phyloP scores from a whole-genome alignment of 495 filamentous ascomycete genomes.

The Thozetella sp. region DNA sequence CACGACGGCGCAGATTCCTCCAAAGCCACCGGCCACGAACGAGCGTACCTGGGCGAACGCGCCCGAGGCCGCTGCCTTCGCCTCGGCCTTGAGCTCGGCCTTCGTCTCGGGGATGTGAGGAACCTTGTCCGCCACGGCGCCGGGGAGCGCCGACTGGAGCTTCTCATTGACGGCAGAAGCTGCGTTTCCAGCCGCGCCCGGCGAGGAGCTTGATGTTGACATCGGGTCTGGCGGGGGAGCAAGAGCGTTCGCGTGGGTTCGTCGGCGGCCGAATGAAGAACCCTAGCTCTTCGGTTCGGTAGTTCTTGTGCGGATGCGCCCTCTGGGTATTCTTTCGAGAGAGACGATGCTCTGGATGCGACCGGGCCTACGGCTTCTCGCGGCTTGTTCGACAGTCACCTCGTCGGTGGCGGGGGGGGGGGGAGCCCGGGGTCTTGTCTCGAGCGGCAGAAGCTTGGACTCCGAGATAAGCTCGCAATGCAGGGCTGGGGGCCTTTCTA shows the following conservation, averaged over 20 bases:
- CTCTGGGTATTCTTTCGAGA: too few relatives aligned
- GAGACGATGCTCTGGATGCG: too few relatives aligned
- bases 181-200: conserved; percentile 5
- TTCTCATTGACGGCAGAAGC: conserved; percentile 31
- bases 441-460: too few relatives aligned
- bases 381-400: too few relatives aligned
- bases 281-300: too few relatives aligned
- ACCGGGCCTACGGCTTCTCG: too few relatives aligned
- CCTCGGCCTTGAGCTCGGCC: conserved; percentile 47
- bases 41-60: conserved; percentile 64
- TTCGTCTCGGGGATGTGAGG: conserved; percentile 55
- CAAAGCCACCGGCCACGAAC: conserved; percentile 86
- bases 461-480: too few relatives aligned
- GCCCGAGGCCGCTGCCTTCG: conserved; percentile 46
- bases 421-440: too few relatives aligned
- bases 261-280: too few relatives aligned
- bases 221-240: conserved; percentile 9
- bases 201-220: conserved; percentile 18
- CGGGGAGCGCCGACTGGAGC: conserved; percentile 35
- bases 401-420: too few relatives aligned
- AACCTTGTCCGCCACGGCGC: conserved; percentile 39
- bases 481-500: not conserved
- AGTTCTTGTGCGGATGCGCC: too few relatives aligned
- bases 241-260: too few relatives aligned
- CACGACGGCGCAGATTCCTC: conserved; percentile 90